A percentile compares a stretch with the other conserved stretches of the same genome.
Evolutionary conservation across 2,329 filamentous ascomycete species (phyloP).

Genomic region (Fusarium tjaetaba): DNA sequence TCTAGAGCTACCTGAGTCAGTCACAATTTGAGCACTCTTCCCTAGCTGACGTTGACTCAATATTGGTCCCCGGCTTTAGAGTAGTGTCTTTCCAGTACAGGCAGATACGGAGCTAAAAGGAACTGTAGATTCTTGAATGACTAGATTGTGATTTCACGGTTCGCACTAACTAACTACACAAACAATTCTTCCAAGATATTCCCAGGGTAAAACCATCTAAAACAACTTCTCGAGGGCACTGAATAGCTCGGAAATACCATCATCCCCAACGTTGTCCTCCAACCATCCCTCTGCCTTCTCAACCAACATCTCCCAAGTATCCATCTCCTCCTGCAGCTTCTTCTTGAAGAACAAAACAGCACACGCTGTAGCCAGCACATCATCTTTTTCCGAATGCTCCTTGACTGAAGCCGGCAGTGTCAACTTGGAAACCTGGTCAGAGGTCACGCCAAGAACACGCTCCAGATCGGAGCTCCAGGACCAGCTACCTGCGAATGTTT

Average conservation of each 20-base stretch:
- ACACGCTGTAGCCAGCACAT: constrained; percentile 45
- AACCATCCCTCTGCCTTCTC: constrained; percentile 68
- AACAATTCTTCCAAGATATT: constrained; percentile 6
- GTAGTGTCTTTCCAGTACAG: accelerated
- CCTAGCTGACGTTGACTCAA: accelerated
- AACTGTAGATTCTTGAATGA: neutral
- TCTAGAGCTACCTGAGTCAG: accelerated
- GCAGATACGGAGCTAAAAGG: accelerated
- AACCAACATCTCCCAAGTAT: constrained; percentile 72
- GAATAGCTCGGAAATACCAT: constrained; percentile 24
- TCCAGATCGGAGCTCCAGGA: constrained; percentile 45
- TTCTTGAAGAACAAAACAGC: constrained; percentile 54
- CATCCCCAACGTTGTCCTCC: constrained; percentile 23
- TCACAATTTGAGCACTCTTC: too few relatives aligned
- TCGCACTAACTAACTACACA: neutral
- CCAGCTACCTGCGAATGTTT: constrained; percentile 53
- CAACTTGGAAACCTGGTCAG: constrained; percentile 6
- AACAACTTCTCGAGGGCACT: constrained; percentile 27
- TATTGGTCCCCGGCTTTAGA: accelerated
- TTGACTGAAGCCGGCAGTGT: neutral
- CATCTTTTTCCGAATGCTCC: neutral
- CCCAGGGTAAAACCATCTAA: neutral
- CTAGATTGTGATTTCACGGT: neutral
- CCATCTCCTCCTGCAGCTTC: constrained; percentile 56
- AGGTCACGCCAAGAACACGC: constrained; percentile 37